Conservation (phyloP, 2,329 filamentous ascomycete genomes). For the Tolypocladium nubicola region DNA sequence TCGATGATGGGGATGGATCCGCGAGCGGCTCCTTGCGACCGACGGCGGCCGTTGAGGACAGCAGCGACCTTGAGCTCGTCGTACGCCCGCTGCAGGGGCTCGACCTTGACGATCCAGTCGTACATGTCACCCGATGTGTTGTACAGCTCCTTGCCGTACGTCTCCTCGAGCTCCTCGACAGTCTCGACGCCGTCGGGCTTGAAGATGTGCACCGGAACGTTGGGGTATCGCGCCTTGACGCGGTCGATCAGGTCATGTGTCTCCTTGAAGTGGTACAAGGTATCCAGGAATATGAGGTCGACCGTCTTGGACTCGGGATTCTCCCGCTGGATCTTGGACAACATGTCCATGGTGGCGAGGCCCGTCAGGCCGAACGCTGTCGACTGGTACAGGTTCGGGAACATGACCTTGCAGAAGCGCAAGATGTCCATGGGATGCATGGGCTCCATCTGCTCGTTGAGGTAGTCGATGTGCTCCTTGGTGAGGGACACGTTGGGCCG, state of each 20-base stretch:
- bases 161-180: constrained; percentile 65
- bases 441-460: constrained; percentile 81
- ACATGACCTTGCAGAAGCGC: constrained; percentile 80
- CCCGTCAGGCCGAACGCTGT: constrained; percentile 76
- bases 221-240: constrained; percentile 65
- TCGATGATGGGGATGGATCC: constrained; percentile 87
- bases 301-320: constrained; percentile 48
- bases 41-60: constrained; percentile 81
- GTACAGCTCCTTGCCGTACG: constrained; percentile 77
- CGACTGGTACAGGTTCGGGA: constrained; percentile 82
- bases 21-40: constrained; percentile 87
- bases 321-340: constrained; percentile 60
- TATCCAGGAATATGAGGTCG: constrained; percentile 73
- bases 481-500: constrained; percentile 78
- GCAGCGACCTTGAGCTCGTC: constrained; percentile 77
- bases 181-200: constrained; percentile 70
- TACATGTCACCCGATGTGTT: constrained; percentile 81
- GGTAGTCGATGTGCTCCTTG: constrained; percentile 74
- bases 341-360: constrained; percentile 75
- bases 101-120: constrained; percentile 95
- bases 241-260: constrained; percentile 64
- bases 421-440: constrained; percentile 87
- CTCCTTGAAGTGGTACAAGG: constrained; percentile 72
- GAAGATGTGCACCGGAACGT: constrained; percentile 77
- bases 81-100: constrained; percentile 89